These are phyloP conservation scores for Pyrenophora graminea DNA, from an alignment of 2,329 filamentous ascomycete species.

Conservation along the genomic window DNA sequence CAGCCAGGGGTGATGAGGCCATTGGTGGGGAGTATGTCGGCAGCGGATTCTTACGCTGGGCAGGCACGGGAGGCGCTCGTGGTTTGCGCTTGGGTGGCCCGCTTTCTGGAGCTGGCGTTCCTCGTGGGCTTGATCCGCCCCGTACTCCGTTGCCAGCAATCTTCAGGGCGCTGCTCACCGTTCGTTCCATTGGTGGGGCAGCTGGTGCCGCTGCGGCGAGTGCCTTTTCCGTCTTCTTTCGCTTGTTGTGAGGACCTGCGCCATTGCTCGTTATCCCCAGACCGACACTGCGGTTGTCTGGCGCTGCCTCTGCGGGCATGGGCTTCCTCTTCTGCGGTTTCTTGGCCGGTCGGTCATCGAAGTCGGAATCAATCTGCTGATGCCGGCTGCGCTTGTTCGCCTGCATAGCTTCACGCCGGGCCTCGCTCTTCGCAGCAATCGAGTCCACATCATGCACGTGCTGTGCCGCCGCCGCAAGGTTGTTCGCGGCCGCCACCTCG, in stretches of 20 bases:
- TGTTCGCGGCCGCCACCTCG: constrained; percentile 77
- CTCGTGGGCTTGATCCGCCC: constrained; percentile 63
- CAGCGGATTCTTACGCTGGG: constrained; percentile 71
- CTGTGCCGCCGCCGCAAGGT: constrained; percentile 68
- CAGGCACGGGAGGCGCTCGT: constrained; percentile 67
- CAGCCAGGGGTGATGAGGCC: constrained; percentile 75
- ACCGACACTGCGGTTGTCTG: constrained; percentile 56
- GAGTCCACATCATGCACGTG: constrained; percentile 81
- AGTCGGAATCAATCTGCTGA: constrained; percentile 76
- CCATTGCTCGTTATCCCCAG: constrained; percentile 66
- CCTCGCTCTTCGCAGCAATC: constrained; percentile 78
- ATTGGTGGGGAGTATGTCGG: constrained; percentile 69
- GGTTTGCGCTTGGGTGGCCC: constrained; percentile 66
- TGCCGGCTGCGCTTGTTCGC: constrained; percentile 72
- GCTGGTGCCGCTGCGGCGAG: constrained; percentile 39
- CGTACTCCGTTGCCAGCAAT: constrained; percentile 51
- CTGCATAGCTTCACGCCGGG: constrained; percentile 78
- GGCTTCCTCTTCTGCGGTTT: constrained; percentile 65
- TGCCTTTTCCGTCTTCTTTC: constrained; percentile 77
- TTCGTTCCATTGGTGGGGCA: constrained; percentile 64
- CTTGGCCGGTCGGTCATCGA: constrained; percentile 70
- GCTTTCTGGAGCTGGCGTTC: constrained; percentile 64
- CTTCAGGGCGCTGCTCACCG: constrained; percentile 62
- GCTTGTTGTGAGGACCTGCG: constrained; percentile 65
- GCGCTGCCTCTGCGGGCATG: constrained; percentile 55